These are phyloP conservation scores for Beauveria pseudobassiana DNA, from an alignment of 2,329 filamentous ascomycete species.

Conservation along the genomic window DNA sequence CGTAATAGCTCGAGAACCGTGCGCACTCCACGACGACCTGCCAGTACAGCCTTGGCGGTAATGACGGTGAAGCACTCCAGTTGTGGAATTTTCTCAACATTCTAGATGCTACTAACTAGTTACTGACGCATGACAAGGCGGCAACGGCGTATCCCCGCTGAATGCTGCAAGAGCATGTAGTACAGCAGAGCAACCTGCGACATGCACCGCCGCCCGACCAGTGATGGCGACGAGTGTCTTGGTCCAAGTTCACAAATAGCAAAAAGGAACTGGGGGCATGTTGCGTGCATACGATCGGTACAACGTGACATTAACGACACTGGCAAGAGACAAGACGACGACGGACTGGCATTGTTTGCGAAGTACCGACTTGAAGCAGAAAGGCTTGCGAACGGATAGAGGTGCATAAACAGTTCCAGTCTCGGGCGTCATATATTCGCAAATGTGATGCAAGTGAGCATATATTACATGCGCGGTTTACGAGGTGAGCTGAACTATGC, in stretches of 20 bases:
- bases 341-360: not conserved
- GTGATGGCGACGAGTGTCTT: not conserved
- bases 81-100: not conserved
- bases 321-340: not conserved
- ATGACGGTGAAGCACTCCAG: no score
- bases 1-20: not conserved
- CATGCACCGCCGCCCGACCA: not conserved
- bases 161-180: not conserved
- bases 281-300: not conserved
- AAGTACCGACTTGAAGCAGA: conserved; percentile 4
- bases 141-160: not conserved
- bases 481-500: not conserved
- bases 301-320: conserved; percentile 1
- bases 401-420: not conserved
- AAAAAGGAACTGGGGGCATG: not conserved
- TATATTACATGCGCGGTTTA: not conserved
- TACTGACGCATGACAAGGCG: not conserved
- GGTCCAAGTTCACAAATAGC: not conserved
- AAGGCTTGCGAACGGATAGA: not conserved
- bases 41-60: no score
- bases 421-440: not conserved
- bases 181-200: not conserved
- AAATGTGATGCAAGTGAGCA: not conserved
- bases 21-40: not conserved
- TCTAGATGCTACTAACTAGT: not conserved